Conservation (phyloP, 1,139 yeast species). For the Geotrichum macrosporum region DNA sequence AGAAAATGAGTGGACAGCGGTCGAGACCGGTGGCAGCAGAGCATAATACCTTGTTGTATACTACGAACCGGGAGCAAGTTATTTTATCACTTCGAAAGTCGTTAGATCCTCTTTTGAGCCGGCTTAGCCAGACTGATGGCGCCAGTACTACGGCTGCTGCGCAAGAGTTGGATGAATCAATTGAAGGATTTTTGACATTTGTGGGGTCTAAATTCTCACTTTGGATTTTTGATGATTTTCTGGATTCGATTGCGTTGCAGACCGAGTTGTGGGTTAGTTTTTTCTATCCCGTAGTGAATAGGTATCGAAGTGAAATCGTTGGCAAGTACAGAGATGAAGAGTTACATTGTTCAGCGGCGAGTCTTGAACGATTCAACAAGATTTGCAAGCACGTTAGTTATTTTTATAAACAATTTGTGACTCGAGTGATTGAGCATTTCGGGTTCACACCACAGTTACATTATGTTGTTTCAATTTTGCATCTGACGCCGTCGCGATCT, state of each 20-base stretch:
- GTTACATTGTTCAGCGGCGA: constrained; percentile 16
- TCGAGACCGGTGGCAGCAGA: no score
- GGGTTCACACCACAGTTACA: constrained; percentile 22
- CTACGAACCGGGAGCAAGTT: constrained; percentile 15
- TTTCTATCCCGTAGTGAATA: constrained; percentile 18
- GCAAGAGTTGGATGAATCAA: constrained; percentile 21
- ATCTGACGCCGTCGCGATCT: constrained; percentile 2
- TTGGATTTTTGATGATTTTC: constrained; percentile 21
- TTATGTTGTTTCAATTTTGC: constrained; percentile 15
- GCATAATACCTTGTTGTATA: constrained; percentile 7
- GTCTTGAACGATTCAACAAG: constrained; percentile 22
- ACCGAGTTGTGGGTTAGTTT: constrained; percentile 22
- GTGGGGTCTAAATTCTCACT: constrained; percentile 21
- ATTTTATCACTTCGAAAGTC: constrained; percentile 11
- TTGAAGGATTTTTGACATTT: constrained; percentile 23
- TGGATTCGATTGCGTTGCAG: constrained; percentile 17
- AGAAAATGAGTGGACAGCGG: no score
- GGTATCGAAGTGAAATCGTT: constrained; percentile 19
- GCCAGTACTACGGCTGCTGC: not conserved
- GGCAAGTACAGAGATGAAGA: constrained; percentile 2
- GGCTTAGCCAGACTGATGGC: constrained; percentile 5
- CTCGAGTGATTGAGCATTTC: constrained; percentile 21
- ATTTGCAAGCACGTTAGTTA: constrained; percentile 24
- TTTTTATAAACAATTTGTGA: constrained; percentile 23
- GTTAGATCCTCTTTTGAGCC: constrained; percentile 7